Base-by-base conservation (phyloP, 176 grass and related monocot species). In the Lolium multiflorum region DNA sequence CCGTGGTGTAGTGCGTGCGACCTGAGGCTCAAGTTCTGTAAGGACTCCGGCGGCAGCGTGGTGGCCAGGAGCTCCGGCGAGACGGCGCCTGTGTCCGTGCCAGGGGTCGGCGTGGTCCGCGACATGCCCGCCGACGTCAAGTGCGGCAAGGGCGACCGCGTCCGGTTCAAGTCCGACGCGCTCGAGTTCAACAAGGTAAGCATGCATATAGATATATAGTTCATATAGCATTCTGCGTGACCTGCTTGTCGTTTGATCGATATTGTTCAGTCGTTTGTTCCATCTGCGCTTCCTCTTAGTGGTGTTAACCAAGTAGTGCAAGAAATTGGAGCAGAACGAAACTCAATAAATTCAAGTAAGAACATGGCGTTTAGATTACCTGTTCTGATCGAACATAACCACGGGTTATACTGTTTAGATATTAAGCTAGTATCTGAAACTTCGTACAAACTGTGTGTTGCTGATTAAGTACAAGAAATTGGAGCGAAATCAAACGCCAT, bases 61-160 rank as follows among this genome's bases (percentile, higher is more conserved):
- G 85, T 92, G 9, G 76, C 76, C 56, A 78, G 89, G 71, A 81
- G 85, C 72, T 1, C 72, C 41, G 78, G 83, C 43, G 93, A 90
- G 85, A 89, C 86, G 89, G 79, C 39, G 71, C 82, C 91, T 64
- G 81, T 92, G 14, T 26, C 81, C 44, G 92, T 98, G 88, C 96
- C 96, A 0, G 91, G 96, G 1, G 73, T 93, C 61, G 97, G 97
- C 15, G 59, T 73, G 35, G 81, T 89, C 64, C 74, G 22, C 70
- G 94, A 77, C 76, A 89, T 99, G 28, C 83, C 92, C 0, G 67
- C 83, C 68, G 92, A 94, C 75, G 88, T 99, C 11, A 99, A 94
- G 79, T 99, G 90, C 75, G 97, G 91, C 75, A 99, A 96, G 89
- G 97, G 94, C 25, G 94, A 96, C 76, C 92, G 94, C 47, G 88